These are phyloP conservation scores for Starmerella scarabaei DNA, from an alignment of 805 yeast species.

Conservation along the genomic window DNA sequence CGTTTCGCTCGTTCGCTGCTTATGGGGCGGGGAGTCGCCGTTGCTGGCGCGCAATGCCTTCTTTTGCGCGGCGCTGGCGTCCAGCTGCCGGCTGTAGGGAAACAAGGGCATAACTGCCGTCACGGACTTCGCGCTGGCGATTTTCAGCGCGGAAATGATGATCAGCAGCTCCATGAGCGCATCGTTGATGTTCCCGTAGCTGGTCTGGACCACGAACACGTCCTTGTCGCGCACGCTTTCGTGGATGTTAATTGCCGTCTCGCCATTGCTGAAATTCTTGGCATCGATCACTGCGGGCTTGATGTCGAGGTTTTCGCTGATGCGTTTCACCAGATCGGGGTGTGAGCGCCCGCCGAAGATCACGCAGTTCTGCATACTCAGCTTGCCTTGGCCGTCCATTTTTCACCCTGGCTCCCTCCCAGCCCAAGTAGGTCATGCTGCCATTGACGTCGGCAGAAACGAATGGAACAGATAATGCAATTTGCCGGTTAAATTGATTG, in stretches of 20 bases:
- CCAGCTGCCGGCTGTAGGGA: conserved; percentile 94
- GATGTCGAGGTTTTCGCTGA: conserved; percentile 66
- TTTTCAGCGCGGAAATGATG: conserved; percentile 82
- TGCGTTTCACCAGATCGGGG: conserved; percentile 58
- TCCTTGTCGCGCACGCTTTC: conserved; percentile 94
- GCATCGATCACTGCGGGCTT: conserved; percentile 51
- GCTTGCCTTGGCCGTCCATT: too few species aligned
- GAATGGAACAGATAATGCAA: too few species aligned
- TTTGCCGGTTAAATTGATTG: too few species aligned
- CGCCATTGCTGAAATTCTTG: conserved; percentile 58
- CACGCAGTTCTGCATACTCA: conserved; percentile 62
- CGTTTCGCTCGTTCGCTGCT: too few species aligned
- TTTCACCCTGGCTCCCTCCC: too few species aligned
- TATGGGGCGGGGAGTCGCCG: background rate
- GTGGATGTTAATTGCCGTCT: conserved; percentile 70
- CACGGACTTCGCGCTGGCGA: conserved; percentile 77
- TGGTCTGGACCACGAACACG: conserved; percentile 78
- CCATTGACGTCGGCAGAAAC: too few species aligned
- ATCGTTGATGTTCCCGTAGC: conserved; percentile 82
- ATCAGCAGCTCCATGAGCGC: conserved; percentile 70
- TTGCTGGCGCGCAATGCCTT: background rate
- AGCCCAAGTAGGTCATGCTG: too few species aligned
- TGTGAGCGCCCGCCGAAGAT: conserved; percentile 88
- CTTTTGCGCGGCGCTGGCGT: conserved; percentile 54
- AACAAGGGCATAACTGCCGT: conserved; percentile 87